These are phyloP conservation scores for Aristolochia fimbriata DNA, from an alignment of 164 flowering plant species.

Conservation along the genomic window DNA sequence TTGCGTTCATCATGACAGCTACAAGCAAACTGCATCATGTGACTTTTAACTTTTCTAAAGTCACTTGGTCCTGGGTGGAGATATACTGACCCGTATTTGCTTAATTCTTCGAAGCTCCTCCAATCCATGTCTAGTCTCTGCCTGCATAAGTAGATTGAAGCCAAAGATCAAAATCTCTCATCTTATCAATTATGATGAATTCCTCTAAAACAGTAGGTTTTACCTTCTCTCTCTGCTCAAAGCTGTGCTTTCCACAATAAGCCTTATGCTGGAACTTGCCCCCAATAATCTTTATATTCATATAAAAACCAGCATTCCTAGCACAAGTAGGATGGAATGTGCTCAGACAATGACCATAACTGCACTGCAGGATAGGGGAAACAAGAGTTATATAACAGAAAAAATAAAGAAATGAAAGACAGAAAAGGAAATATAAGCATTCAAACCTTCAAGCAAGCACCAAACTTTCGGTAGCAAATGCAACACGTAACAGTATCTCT, in stretches of 20 bases:
- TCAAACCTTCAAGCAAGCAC: constrained; percentile 80
- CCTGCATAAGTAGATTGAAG: constrained; percentile 31
- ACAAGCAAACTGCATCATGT: too few relatives aligned
- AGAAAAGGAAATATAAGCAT: not conserved
- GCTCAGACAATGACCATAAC: constrained; percentile 72
- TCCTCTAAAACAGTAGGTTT: not conserved
- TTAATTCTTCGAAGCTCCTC: constrained; percentile 71
- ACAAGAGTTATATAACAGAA: not conserved
- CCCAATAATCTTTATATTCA: constrained; percentile 49
- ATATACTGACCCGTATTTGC: constrained; percentile 67
- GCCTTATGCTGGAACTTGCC: constrained; percentile 82
- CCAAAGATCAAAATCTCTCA: not conserved
- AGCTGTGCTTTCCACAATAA: constrained; percentile 82
- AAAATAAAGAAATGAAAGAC: not conserved
- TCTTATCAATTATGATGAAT: not conserved
- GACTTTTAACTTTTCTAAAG: too few relatives aligned
- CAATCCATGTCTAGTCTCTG: constrained; percentile 53
- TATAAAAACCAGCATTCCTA: constrained; percentile 61
- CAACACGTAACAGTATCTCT: constrained; percentile 51
- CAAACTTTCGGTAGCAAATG: constrained; percentile 54
- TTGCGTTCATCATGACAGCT: too few relatives aligned
- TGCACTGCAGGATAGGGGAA: constrained; percentile 48
- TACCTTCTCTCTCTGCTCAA: constrained; percentile 86
- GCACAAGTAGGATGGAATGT: constrained; percentile 93
- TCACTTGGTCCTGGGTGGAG: not conserved